Conservation (phyloP, 2,329 filamentous ascomycete species). For the Sporothrix globosa region DNA sequence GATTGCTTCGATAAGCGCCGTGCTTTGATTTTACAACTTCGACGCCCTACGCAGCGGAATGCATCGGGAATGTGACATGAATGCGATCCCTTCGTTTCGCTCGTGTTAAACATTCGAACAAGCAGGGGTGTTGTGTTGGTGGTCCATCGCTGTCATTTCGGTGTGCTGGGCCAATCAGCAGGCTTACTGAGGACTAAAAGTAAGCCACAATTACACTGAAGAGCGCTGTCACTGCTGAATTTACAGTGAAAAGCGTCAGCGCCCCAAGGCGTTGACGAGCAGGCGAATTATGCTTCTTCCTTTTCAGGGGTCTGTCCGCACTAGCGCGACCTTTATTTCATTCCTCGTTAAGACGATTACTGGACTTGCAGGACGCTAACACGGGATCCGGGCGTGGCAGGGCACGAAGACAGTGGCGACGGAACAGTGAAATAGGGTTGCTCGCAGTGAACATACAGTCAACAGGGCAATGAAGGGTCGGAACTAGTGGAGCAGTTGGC, state of each 20-base stretch:
- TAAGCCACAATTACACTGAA: not conserved
- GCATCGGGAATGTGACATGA: not conserved
- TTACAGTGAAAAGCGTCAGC: no score
- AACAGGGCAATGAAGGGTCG: not conserved
- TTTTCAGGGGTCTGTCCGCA: not conserved
- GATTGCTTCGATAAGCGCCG: not conserved
- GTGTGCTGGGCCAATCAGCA: conserved; percentile 9
- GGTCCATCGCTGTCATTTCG: conserved; percentile 2
- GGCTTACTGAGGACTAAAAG: not conserved
- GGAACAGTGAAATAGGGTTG: not conserved
- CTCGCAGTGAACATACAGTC: not conserved
- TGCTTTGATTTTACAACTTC: not conserved
- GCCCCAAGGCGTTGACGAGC: not conserved
- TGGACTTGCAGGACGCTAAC: conserved; percentile 4
- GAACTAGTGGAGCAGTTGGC: not conserved
- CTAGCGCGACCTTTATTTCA: conserved; percentile 19
- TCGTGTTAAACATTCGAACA: not conserved
- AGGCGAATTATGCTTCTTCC: conserved; percentile 25
- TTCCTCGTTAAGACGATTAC: not conserved
- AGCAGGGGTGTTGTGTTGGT: not conserved
- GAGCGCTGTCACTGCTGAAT: not conserved
- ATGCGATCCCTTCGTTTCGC: not conserved
- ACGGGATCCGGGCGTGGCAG: conserved; percentile 5
- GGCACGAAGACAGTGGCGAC: not conserved
- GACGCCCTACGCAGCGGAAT: not conserved